Evolutionary conservation across 371 early-diverging fungal species (phyloP).

Genomic region (Parasitella parasitica): DNA sequence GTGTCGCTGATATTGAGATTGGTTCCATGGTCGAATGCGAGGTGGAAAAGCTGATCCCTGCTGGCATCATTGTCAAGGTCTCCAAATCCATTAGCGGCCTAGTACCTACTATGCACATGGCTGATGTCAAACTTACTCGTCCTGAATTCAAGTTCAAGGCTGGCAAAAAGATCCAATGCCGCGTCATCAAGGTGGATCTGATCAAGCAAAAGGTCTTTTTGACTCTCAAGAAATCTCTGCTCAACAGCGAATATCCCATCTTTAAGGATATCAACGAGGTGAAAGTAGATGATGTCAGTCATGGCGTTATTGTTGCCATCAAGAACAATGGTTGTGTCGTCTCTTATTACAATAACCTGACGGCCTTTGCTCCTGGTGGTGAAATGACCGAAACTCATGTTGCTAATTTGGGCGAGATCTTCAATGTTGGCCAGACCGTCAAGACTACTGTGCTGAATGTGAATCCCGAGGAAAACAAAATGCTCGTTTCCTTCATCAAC

Average conservation of each 20-base stretch:
- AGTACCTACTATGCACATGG: constrained; percentile 70
- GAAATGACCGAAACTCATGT: constrained; percentile 63
- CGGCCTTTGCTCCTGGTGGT: constrained; percentile 66
- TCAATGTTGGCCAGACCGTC: constrained; percentile 76
- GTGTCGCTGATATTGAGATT: constrained; percentile 66
- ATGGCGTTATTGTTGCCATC: constrained; percentile 66
- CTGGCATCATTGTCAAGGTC: constrained; percentile 68
- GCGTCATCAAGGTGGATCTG: constrained; percentile 66
- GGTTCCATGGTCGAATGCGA: constrained; percentile 69
- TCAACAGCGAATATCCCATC: constrained; percentile 68
- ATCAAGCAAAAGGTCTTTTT: constrained; percentile 59
- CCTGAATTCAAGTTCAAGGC: constrained; percentile 80
- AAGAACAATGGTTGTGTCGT: constrained; percentile 73
- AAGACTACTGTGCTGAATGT: constrained; percentile 72
- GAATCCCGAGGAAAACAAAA: constrained; percentile 40
- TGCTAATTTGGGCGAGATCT: constrained; percentile 44
- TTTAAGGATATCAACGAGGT: constrained; percentile 60
- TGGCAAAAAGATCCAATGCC: constrained; percentile 66
- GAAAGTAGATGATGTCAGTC: constrained; percentile 57
- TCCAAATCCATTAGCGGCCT: constrained; percentile 69
- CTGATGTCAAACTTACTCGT: constrained; percentile 72
- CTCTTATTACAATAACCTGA: constrained; percentile 72
- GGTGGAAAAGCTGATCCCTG: constrained; percentile 46
- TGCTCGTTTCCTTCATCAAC: constrained; percentile 40
- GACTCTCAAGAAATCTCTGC: constrained; percentile 80